A percentile compares a stretch with the other conserved stretches of the same genome.
Conservation (phyloP, 176 grass and related monocot genomes). For the Dendrocalamus sinicus region DNA sequence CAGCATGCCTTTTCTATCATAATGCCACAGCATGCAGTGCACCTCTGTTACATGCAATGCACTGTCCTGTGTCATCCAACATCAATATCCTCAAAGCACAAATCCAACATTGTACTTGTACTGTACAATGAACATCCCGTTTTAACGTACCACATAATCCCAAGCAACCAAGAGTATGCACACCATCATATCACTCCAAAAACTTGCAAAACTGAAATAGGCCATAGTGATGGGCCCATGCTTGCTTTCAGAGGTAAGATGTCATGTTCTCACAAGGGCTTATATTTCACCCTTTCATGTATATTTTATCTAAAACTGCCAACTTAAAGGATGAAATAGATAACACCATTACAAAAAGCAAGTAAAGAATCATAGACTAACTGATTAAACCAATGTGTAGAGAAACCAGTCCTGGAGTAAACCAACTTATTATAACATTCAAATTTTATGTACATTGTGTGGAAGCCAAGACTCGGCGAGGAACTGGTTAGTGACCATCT, state of each 20-base stretch:
- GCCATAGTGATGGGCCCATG: not conserved
- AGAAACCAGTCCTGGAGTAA: not conserved
- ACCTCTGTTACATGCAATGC: not conserved
- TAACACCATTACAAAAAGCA: not conserved
- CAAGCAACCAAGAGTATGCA: not conserved
- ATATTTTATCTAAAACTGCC: not conserved
- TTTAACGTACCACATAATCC: not conserved
- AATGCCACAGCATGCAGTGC: not conserved
- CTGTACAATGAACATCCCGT: constrained; percentile 3
- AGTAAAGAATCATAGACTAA: not conserved
- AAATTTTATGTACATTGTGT: not conserved
- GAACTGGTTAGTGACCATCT: not conserved
- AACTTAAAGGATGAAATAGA: not conserved
- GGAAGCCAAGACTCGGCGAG: not conserved
- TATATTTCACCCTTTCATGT: not conserved
- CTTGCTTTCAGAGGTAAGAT: not conserved
- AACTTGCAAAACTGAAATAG: not conserved
- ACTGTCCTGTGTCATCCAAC: constrained; percentile 2
- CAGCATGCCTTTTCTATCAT: constrained; percentile 22
- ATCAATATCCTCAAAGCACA: constrained; percentile 14
- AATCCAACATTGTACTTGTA: constrained; percentile 18
- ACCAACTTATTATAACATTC: not conserved
- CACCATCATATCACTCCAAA: not conserved
- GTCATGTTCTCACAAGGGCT: not conserved
- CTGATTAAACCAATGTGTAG: not conserved